Conservation (phyloP, 2,329 filamentous ascomycete species). For the Hypocreales sp. region DNA sequence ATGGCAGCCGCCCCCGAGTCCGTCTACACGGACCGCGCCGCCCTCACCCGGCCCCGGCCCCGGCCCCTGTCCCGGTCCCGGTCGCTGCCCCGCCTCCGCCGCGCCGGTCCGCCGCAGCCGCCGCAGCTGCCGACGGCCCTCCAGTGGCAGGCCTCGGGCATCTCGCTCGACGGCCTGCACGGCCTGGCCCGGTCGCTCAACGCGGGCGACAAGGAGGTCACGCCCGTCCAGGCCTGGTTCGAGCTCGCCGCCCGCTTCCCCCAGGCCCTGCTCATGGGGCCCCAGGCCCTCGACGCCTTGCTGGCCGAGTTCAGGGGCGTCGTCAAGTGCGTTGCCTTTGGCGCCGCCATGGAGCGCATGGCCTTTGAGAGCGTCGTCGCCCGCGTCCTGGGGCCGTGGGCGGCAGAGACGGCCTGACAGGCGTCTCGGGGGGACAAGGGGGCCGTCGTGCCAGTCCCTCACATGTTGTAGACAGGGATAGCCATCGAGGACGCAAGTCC, state of each 20-base stretch:
- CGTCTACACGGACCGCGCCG: conserved; percentile 13
- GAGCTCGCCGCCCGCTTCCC: conserved; percentile 29
- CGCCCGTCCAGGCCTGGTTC: conserved; percentile 40
- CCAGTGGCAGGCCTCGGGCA: conserved; percentile 21
- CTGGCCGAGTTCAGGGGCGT: conserved; percentile 24
- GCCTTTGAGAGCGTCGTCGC: conserved; percentile 33
- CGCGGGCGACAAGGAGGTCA: conserved; percentile 24
- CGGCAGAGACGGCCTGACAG: too few species aligned
- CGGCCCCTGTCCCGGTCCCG: too few species aligned
- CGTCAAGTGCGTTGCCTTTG: conserved; percentile 30
- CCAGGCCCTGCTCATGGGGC: conserved; percentile 19
- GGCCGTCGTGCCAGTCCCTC: too few species aligned
- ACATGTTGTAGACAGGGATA: too few species aligned
- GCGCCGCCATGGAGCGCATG: conserved; percentile 28
- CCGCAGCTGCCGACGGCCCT: conserved; percentile 6
- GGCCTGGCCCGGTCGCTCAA: conserved; percentile 30
- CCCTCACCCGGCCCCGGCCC: too few species aligned
- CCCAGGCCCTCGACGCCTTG: conserved; percentile 18
- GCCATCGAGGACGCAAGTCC: too few species aligned
- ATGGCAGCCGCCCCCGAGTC: conserved; percentile 21
- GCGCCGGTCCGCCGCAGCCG: background rate
- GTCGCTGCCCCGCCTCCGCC: too few species aligned
- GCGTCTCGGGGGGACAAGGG: too few species aligned
- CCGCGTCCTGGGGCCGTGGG: conserved; percentile 19
- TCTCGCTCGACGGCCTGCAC: conserved; percentile 26